Evolutionary conservation across 2,329 filamentous ascomycete species (phyloP).

Genomic region (Hirsutella thompsonii): DNA sequence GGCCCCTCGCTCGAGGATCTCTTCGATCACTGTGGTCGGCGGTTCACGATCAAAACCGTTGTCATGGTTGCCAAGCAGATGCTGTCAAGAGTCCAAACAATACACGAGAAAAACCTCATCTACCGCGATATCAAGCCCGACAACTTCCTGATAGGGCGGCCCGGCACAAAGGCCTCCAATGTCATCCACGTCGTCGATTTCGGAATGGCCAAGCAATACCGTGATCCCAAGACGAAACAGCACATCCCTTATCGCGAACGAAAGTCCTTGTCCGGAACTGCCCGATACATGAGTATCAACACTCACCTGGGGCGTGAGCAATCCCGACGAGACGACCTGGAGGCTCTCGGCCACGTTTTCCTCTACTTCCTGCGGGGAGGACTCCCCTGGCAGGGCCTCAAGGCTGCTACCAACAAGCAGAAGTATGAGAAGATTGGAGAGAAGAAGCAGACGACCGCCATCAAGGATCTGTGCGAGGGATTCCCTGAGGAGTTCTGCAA

Average conservation of each 20-base stretch:
- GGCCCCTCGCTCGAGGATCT: slow-evolving; percentile 92
- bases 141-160: slow-evolving; percentile 94
- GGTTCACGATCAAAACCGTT: slow-evolving; percentile 94
- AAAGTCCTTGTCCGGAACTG: slow-evolving; percentile 92
- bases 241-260: slow-evolving; percentile 96
- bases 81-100: slow-evolving; percentile 83
- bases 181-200: slow-evolving; percentile 99
- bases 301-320: slow-evolving; percentile 95
- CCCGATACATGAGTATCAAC: slow-evolving; percentile 99
- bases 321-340: slow-evolving; percentile 87
- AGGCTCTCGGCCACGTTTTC: slow-evolving; percentile 68
- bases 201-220: slow-evolving; percentile 98
- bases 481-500: slow-evolving; percentile 97
- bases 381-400: slow-evolving; percentile 60
- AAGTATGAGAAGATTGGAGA: slow-evolving; percentile 99
- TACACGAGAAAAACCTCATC: slow-evolving; percentile 98
- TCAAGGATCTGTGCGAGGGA: slow-evolving; percentile 93
- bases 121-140: slow-evolving; percentile 99
- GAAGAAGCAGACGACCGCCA: slow-evolving; percentile 96
- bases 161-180: slow-evolving; percentile 86
- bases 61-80: slow-evolving; percentile 99
- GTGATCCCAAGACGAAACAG: slow-evolving; percentile 97
- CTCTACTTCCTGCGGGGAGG: slow-evolving; percentile 64
- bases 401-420: slow-evolving; percentile 74
- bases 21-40: slow-evolving; percentile 91